phyloP scores from a whole-genome alignment of 2,329 filamentous ascomycete genomes.

The Coleophoma crateriformis region DNA sequence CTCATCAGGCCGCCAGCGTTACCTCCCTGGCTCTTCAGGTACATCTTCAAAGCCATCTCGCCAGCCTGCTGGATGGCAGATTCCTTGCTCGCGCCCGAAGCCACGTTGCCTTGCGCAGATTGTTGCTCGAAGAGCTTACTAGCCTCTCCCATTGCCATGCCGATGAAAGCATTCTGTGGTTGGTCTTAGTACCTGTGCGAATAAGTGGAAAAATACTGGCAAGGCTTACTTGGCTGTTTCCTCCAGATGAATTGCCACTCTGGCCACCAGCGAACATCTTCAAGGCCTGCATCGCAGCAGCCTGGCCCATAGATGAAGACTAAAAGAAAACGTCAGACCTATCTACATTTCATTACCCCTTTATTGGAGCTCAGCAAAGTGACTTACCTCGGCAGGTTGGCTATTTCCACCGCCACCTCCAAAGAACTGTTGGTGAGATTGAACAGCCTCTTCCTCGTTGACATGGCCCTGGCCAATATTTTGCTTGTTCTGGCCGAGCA shows the following conservation, averaged over 20 bases:
- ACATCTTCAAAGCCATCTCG: conserved; percentile 87
- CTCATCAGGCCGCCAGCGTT: conserved; percentile 41
- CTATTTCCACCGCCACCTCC: conserved; percentile 40
- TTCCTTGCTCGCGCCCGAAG: conserved; percentile 67
- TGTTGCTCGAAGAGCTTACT: conserved; percentile 64
- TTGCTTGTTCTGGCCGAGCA: conserved; percentile 48
- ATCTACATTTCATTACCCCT: background rate
- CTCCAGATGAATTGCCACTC: conserved; percentile 34
- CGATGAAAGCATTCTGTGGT: conserved; percentile 68
- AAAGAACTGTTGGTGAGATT: conserved; percentile 73
- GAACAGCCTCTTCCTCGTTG: conserved; percentile 64
- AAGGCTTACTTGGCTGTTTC: conserved; percentile 37
- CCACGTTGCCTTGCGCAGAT: conserved; percentile 45
- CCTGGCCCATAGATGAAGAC: conserved; percentile 54
- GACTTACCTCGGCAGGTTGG: conserved; percentile 38
- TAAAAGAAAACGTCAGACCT: background rate
- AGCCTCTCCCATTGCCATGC: conserved; percentile 82
- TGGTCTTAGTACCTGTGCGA: background rate
- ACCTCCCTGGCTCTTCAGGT: conserved; percentile 68
- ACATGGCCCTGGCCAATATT: conserved; percentile 44
- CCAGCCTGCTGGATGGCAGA: conserved; percentile 72
- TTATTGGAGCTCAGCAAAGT: background rate
- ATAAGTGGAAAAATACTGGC: background rate
- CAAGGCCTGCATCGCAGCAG: conserved; percentile 76
- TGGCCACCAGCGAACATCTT: conserved; percentile 68